Evolutionary conservation across 768 basidiomycete genomes (phyloP).

Genomic region (Pleurotus djamor): DNA sequence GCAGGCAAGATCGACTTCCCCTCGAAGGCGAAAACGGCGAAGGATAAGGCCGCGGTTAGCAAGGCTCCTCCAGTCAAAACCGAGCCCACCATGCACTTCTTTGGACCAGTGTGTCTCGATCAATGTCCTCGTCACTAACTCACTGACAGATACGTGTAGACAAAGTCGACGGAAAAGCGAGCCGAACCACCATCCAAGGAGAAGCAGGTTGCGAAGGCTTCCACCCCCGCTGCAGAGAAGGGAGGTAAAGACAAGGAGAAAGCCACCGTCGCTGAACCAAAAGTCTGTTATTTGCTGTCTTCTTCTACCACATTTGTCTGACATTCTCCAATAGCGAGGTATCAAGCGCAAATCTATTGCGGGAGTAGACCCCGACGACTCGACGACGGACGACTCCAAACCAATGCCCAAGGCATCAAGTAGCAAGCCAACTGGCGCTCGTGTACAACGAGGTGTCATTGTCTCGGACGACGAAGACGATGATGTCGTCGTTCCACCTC

Average conservation of each 20-base stretch:
- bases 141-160: too few relatives aligned
- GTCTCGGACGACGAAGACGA: constrained; percentile 63
- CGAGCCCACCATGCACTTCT: constrained; percentile 4
- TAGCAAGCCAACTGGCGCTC: constrained; percentile 12
- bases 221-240: too few relatives aligned
- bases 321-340: too few relatives aligned
- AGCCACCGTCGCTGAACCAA: neutral
- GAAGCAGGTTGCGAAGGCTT: too few relatives aligned
- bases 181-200: too few relatives aligned
- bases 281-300: constrained; percentile 7
- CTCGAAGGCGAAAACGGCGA: constrained; percentile 44
- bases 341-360: constrained; percentile 42
- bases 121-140: too few relatives aligned
- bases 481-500: constrained; percentile 28
- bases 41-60: constrained; percentile 15
- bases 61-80: constrained; percentile 8
- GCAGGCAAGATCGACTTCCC: constrained; percentile 19
- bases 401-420: constrained; percentile 10
- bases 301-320: too few relatives aligned
- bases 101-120: too few relatives aligned
- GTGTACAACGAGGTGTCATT: constrained; percentile 45
- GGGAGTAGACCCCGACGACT: constrained; percentile 21
- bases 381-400: constrained; percentile 1
- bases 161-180: too few relatives aligned
- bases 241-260: too few relatives aligned